Conservation (phyloP, 306 rosid genomes). For the Malus fusca region DNA sequence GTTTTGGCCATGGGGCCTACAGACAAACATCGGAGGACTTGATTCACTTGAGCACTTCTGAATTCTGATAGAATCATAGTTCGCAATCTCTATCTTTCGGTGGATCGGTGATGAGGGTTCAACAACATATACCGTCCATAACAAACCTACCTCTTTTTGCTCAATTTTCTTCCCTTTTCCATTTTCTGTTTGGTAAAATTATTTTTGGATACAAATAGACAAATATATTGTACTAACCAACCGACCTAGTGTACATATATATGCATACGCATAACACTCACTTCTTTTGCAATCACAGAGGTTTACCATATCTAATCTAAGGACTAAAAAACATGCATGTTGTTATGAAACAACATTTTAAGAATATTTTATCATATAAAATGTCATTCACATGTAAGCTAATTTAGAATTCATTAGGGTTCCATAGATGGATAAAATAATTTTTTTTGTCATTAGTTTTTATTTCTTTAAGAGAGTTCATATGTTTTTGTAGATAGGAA, state of each 20-base stretch:
- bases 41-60: neutral
- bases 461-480: too few relatives aligned
- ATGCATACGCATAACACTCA: too few relatives aligned
- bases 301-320: neutral
- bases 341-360: too few relatives aligned
- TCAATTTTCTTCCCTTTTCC: neutral
- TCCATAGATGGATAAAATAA: too few relatives aligned
- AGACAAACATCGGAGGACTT: neutral
- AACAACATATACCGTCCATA: neutral
- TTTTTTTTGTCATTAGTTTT: too few relatives aligned
- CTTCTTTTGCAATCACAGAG: neutral
- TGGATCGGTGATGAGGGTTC: neutral
- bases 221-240: too few relatives aligned
- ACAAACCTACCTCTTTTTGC: neutral
- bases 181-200: neutral
- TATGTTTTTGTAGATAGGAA: too few relatives aligned
- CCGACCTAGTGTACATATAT: too few relatives aligned
- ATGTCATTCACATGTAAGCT: too few relatives aligned
- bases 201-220: neutral
- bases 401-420: too few relatives aligned
- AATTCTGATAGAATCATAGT: neutral
- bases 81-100: neutral
- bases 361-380: too few relatives aligned
- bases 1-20: neutral
- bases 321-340: too few relatives aligned